Conservation (phyloP, 176 grass and related monocot species). For the Hyparrhenia diplandra region DNA sequence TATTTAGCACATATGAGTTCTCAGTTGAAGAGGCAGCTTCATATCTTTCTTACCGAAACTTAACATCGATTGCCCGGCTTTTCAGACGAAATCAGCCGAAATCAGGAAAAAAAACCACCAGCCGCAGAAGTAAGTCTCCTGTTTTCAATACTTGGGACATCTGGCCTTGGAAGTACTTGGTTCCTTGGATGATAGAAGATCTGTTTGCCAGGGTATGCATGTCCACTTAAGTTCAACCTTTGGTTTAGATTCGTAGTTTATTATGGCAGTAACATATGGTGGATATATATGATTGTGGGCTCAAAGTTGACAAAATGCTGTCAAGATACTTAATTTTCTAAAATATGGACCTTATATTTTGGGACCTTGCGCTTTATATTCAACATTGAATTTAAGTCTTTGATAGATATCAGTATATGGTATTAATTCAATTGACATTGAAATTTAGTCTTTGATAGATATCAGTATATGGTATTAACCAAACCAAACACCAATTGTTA, state of each 20-base stretch:
- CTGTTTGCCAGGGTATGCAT: conserved; percentile 71
- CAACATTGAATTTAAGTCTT: background rate
- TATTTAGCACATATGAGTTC: conserved; percentile 96
- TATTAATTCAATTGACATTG: no score
- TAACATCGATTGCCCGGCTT: conserved; percentile 44
- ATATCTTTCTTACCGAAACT: conserved; percentile 79
- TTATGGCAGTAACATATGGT: background rate
- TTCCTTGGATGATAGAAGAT: conserved; percentile 98
- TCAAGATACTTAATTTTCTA: background rate
- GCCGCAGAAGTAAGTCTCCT: background rate
- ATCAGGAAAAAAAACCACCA: no score
- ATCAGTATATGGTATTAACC: background rate
- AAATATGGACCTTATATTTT: background rate
- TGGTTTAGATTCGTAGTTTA: background rate
- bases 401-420: no score
- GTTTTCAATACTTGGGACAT: conserved; percentile 82
- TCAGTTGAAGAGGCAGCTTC: conserved; percentile 92
- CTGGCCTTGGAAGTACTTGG: conserved; percentile 99
- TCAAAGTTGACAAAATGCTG: background rate
- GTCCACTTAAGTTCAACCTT: conserved; percentile 1
- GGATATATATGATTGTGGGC: background rate
- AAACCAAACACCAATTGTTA: background rate
- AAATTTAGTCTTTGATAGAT: background rate
- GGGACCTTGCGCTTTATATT: conserved; percentile 3
- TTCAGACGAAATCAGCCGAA: no score